These are phyloP conservation scores for Pseudopyricularia javanii DNA, from an alignment of 2,329 filamentous ascomycete species.

Conservation along the genomic window DNA sequence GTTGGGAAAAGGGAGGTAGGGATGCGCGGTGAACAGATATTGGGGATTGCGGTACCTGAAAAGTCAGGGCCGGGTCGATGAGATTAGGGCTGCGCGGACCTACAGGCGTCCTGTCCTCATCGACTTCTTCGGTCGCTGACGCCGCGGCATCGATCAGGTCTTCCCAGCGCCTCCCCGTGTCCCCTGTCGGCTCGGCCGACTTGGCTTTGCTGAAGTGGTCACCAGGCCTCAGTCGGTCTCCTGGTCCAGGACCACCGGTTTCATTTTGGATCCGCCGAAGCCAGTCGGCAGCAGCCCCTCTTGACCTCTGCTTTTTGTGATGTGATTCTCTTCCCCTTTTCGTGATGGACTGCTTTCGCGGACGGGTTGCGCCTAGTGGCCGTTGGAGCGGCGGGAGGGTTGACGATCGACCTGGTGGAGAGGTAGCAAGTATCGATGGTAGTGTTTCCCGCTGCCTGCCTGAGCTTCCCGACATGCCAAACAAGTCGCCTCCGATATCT, in stretches of 20 bases:
- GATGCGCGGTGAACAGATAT: conserved; percentile 51
- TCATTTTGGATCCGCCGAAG: conserved; percentile 45
- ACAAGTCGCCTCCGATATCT: conserved; percentile 63
- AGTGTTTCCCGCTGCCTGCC: conserved; percentile 60
- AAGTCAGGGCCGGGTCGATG: conserved; percentile 30
- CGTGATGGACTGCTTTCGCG: conserved; percentile 76
- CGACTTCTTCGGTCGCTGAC: conserved; percentile 80
- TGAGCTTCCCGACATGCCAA: conserved; percentile 38
- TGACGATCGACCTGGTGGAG: conserved; percentile 76
- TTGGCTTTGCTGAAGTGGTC: conserved; percentile 64
- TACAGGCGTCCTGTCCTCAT: conserved; percentile 84
- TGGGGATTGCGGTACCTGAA: conserved; percentile 51
- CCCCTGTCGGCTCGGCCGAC: conserved; percentile 71
- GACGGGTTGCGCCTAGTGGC: conserved; percentile 55
- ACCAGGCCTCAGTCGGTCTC: conserved; percentile 48
- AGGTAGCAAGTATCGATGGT: conserved; percentile 69
- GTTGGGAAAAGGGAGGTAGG: conserved; percentile 48
- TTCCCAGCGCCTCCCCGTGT: conserved; percentile 87
- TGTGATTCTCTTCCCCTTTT: conserved; percentile 64
- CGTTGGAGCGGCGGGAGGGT: conserved; percentile 77
- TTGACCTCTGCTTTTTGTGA: conserved; percentile 70
- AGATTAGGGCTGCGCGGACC: conserved; percentile 26
- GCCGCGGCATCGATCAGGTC: conserved; percentile 89
- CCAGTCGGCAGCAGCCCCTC: conserved; percentile 57
- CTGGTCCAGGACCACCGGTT: conserved; percentile 3